phyloP scores from a whole-genome alignment of 2,329 filamentous ascomycete species.

The Lachnellula suecica region DNA sequence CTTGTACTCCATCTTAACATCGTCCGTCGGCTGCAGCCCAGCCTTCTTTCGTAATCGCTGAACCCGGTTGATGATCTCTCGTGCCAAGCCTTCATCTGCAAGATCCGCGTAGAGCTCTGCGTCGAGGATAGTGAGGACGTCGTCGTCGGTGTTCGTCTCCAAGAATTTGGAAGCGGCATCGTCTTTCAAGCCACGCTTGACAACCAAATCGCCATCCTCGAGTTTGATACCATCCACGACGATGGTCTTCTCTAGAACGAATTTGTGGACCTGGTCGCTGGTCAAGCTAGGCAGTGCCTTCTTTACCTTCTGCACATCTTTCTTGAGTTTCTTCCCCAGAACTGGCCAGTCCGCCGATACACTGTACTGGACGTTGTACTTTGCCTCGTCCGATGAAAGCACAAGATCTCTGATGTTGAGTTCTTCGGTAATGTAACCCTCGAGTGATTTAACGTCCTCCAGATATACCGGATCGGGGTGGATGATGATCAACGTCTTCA shows the following conservation, averaged over 20 bases:
- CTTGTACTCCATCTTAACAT: conserved; percentile 91
- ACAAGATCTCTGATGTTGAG: conserved; percentile 86
- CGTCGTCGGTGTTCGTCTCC: conserved; percentile 85
- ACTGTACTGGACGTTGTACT: conserved; percentile 90
- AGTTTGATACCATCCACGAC: conserved; percentile 84
- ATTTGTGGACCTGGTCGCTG: conserved; percentile 78
- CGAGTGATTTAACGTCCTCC: conserved; percentile 79
- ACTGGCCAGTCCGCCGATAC: conserved; percentile 90
- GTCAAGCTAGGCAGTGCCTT: conserved; percentile 80
- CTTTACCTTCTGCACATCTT: conserved; percentile 88
- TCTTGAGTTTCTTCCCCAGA: conserved; percentile 95
- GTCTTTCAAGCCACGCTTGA: conserved; percentile 77
- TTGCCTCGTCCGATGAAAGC: conserved; percentile 81
- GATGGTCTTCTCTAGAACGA: conserved; percentile 71
- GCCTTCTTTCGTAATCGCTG: conserved; percentile 94
- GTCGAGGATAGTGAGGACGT: conserved; percentile 91
- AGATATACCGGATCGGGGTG: conserved; percentile 81
- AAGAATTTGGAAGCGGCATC: conserved; percentile 69
- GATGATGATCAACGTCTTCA: conserved; percentile 87
- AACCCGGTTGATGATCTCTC: conserved; percentile 91
- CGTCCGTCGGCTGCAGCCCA: conserved; percentile 85
- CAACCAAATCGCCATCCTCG: conserved; percentile 76
- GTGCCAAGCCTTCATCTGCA: conserved; percentile 81
- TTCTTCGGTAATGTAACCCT: conserved; percentile 89
- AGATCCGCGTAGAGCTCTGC: conserved; percentile 79